Percentiles rank a stretch among this genome's conserved stretches.
phyloP scores from a whole-genome alignment of 176 grass and related monocot species.

The Echinochloa phyllopogon region DNA sequence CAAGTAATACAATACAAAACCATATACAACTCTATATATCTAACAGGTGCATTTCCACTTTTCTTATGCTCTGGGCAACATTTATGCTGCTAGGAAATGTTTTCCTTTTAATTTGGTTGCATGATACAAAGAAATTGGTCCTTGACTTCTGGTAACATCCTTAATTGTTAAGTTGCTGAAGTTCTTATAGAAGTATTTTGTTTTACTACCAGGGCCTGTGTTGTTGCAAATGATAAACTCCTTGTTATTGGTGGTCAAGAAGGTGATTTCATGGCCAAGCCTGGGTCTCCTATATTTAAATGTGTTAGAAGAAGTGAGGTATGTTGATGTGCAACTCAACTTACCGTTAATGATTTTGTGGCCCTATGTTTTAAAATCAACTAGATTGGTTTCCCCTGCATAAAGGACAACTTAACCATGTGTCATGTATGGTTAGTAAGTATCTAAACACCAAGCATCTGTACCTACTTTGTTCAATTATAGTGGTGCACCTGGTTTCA shows the following conservation, averaged over 20 bases:
- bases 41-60: slow-evolving; percentile 24
- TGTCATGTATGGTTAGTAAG: not conserved
- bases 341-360: not conserved
- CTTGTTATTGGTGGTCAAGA: slow-evolving; percentile 96
- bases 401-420: not conserved
- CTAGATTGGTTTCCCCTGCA: not conserved
- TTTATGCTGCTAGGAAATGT: not conserved
- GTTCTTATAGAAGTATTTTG: slow-evolving; percentile 25
- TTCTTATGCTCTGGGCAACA: not conserved
- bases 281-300: slow-evolving; percentile 98
- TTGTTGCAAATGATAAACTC: slow-evolving; percentile 95
- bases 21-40: no score
- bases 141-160: not conserved
- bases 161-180: slow-evolving; percentile 2
- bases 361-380: not conserved
- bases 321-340: slow-evolving; percentile 34
- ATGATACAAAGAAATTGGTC: slow-evolving; percentile 20
- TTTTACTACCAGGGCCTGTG: slow-evolving; percentile 71
- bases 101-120: slow-evolving; percentile 23
- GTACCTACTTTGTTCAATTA: slow-evolving; percentile 2
- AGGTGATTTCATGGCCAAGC: slow-evolving; percentile 99
- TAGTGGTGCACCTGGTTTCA: not conserved
- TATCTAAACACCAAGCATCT: slow-evolving; percentile 2
- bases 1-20: no score
- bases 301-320: slow-evolving; percentile 97